Evolutionary conservation across 2,329 filamentous ascomycete species (phyloP).

Genomic region (Fusarium concolor): DNA sequence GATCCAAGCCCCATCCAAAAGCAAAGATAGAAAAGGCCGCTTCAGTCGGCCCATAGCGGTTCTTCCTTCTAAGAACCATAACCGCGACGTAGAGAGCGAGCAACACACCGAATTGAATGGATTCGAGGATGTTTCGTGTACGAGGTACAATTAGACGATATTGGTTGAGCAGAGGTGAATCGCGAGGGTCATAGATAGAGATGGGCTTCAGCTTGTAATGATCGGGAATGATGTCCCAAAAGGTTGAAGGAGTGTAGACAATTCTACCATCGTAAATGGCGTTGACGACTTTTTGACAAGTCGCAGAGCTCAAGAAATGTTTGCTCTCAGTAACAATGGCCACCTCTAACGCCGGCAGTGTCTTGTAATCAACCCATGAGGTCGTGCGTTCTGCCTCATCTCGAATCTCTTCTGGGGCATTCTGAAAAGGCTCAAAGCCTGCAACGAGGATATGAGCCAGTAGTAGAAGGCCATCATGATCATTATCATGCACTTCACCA

Average conservation of each 20-base stretch:
- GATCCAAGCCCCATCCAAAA: conserved; percentile 82
- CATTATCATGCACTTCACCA: conserved; percentile 79
- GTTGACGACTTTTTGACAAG: conserved; percentile 83
- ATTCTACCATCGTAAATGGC: conserved; percentile 85
- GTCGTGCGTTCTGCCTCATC: conserved; percentile 65
- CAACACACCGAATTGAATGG: conserved; percentile 77
- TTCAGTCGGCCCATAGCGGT: conserved; percentile 68
- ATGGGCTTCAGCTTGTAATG: conserved; percentile 88
- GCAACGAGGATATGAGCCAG: conserved; percentile 84
- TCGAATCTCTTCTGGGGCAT: conserved; percentile 76
- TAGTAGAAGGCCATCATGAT: conserved; percentile 75
- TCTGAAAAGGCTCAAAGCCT: conserved; percentile 87
- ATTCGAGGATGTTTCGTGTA: conserved; percentile 80
- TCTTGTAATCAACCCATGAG: conserved; percentile 64
- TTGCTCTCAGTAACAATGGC: conserved; percentile 87
- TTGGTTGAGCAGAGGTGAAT: conserved; percentile 82
- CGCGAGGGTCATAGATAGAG: conserved; percentile 80
- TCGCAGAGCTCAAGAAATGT: conserved; percentile 78
- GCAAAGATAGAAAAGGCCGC: conserved; percentile 77
- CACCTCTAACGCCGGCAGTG: conserved; percentile 82
- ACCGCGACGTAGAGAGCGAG: conserved; percentile 76
- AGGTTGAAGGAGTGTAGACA: conserved; percentile 84
- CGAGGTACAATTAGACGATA: conserved; percentile 86
- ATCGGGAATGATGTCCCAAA: conserved; percentile 86
- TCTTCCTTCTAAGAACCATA: conserved; percentile 76